A percentile compares a stretch with the other conserved stretches of the same genome.
phyloP scores from a whole-genome alignment of 306 rosid species.

The Begonia masoniana region DNA sequence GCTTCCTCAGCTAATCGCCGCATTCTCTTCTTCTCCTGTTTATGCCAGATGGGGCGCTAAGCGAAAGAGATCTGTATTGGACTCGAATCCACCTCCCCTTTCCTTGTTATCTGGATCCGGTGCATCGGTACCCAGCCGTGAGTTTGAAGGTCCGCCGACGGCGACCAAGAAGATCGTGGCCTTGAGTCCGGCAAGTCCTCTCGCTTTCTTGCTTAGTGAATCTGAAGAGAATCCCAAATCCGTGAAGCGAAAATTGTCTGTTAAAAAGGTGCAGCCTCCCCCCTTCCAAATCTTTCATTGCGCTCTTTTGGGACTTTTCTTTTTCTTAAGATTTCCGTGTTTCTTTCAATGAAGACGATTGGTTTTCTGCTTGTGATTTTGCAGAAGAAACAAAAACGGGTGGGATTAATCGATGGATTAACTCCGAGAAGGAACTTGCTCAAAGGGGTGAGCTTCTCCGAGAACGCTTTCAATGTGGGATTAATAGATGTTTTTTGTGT shows the following conservation, averaged over 20 bases:
- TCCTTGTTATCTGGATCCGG: constrained; percentile 2
- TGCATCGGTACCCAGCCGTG: neutral
- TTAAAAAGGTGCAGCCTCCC: constrained; percentile 28
- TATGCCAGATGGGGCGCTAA: constrained; percentile 23
- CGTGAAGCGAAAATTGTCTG: constrained; percentile 8
- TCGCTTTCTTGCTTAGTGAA: constrained; percentile 32
- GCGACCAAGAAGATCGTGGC: constrained; percentile 16
- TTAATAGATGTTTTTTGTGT: neutral
- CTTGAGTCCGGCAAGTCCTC: constrained; percentile 40
- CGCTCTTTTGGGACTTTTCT: neutral
- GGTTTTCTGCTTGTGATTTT: neutral
- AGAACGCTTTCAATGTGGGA: no score
- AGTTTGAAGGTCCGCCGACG: constrained; percentile 2
- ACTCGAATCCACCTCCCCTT: neutral
- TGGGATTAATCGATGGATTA: constrained; percentile 13
- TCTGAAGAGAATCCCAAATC: constrained; percentile 31
- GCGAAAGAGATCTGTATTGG: constrained; percentile 37
- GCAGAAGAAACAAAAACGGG: constrained; percentile 34
- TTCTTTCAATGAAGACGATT: neutral
- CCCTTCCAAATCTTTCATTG: neutral
- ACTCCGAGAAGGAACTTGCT: constrained; percentile 12
- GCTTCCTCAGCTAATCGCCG: constrained; percentile 6
- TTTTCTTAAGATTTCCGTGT: neutral
- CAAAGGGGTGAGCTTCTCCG: constrained; percentile 20
- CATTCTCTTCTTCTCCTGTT: constrained; percentile 1